Evolutionary conservation across 208 protist genomes (phyloP).

Genomic region (Crithidia acanthocephali): DNA sequence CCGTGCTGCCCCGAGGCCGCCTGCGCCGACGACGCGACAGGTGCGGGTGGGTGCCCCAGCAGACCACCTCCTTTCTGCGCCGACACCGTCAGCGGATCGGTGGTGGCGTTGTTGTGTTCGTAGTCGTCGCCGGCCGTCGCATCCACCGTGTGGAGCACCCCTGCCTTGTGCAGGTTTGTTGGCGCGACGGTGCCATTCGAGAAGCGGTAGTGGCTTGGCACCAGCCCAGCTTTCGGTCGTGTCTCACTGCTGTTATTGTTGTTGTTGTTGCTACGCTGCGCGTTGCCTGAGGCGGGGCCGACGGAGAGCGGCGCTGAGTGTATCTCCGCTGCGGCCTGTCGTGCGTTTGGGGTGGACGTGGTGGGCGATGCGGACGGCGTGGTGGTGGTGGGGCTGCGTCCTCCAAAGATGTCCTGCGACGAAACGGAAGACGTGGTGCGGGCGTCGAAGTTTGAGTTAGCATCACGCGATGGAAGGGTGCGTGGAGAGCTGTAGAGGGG

Average conservation of each 20-base stretch:
- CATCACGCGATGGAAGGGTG: background rate
- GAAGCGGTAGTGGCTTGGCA: background rate
- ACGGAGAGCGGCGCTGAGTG: slow-evolving; percentile 1
- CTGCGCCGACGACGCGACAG: background rate
- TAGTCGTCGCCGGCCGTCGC: too few relatives aligned
- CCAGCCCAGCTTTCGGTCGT: background rate
- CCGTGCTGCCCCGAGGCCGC: slow-evolving; percentile 1
- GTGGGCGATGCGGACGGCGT: slow-evolving; percentile 1
- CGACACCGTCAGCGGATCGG: too few relatives aligned
- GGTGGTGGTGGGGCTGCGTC: slow-evolving; percentile 1
- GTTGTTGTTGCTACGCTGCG: background rate
- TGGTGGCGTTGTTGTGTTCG: background rate
- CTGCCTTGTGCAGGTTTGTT: background rate
- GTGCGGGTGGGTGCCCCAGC: too few relatives aligned
- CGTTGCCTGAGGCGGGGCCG: background rate
- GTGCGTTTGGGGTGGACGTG: background rate
- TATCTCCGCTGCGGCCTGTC: background rate
- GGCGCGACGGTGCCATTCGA: background rate
- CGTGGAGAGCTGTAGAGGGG: slow-evolving; percentile 11
- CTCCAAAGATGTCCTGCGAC: background rate
- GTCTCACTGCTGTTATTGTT: background rate
- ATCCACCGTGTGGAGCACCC: background rate
- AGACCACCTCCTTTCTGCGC: too few relatives aligned
- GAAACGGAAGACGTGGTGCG: background rate
- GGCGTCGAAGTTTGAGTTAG: background rate